Evolutionary conservation across 2,329 filamentous ascomycete genomes (phyloP).

Genomic region (Epichloe bromicola): DNA sequence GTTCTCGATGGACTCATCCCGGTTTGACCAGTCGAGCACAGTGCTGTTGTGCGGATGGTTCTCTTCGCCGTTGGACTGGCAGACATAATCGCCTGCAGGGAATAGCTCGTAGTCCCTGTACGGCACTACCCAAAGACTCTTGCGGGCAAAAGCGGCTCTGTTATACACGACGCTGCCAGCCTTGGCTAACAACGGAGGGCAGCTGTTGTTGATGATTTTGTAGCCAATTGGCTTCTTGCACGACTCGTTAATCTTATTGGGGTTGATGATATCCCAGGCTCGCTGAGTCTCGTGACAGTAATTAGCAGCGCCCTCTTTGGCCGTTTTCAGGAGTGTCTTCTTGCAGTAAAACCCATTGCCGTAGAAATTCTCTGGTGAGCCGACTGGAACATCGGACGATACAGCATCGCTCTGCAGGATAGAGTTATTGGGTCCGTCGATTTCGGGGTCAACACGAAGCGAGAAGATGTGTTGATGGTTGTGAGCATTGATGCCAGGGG

Average conservation of each 20-base stretch:
- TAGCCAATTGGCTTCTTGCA: constrained; percentile 31
- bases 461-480: constrained; percentile 62
- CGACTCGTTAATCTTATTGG: constrained; percentile 23
- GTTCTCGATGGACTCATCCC: constrained; percentile 36
- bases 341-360: constrained; percentile 55
- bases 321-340: constrained; percentile 14
- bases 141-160: constrained; percentile 28
- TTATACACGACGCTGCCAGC: constrained; percentile 23
- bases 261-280: constrained; percentile 27
- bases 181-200: constrained; percentile 32
- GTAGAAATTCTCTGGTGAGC: constrained; percentile 56
- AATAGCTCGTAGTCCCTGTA: constrained; percentile 29
- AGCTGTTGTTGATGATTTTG: constrained; percentile 32
- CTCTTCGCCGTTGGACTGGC: constrained; percentile 29
- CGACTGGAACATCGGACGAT: constrained; percentile 46
- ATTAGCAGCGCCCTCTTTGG: constrained; percentile 11
- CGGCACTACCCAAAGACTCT: constrained; percentile 30
- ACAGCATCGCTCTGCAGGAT: constrained; percentile 60
- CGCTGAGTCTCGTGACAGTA: constrained; percentile 18
- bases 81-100: constrained; percentile 29
- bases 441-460: constrained; percentile 50
- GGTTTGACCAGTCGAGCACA: constrained; percentile 33
- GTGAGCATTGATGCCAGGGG: constrained; percentile 47
- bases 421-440: constrained; percentile 49
- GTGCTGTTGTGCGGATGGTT: constrained; percentile 8